These are phyloP conservation scores for Amphichorda felina DNA, from an alignment of 2,329 filamentous ascomycete genomes.

Conservation along the genomic window DNA sequence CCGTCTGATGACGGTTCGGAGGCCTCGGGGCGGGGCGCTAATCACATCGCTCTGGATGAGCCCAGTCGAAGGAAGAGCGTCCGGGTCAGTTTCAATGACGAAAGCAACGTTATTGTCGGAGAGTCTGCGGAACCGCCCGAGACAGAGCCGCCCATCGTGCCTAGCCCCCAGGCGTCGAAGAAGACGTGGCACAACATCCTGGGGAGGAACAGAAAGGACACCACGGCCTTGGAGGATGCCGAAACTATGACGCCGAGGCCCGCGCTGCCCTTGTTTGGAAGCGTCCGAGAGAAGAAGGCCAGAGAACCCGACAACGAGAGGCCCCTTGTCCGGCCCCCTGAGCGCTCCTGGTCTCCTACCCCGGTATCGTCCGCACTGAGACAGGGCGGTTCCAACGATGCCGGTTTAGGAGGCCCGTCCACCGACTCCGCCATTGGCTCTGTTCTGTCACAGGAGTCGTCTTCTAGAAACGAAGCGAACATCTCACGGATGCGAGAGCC, in stretches of 20 bases:
- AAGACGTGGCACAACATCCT: constrained; percentile 41
- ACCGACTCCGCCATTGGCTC: constrained; percentile 47
- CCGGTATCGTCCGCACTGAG: constrained; percentile 1
- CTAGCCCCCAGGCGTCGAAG: constrained; percentile 22
- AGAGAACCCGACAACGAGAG: constrained; percentile 39
- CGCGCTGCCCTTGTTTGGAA: constrained; percentile 63
- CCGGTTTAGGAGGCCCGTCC: constrained; percentile 32
- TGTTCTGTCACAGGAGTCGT: constrained; percentile 41
- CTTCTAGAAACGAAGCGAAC: constrained; percentile 40
- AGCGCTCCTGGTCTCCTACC: constrained; percentile 17
- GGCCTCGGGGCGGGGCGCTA: constrained; percentile 18
- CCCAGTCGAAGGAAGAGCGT: constrained; percentile 48
- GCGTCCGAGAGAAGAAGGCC: constrained; percentile 51
- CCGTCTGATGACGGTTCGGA: constrained; percentile 38
- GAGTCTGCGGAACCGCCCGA: constrained; percentile 27
- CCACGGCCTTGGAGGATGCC: constrained; percentile 40
- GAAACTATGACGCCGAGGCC: constrained; percentile 65
- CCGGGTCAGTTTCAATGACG: constrained; percentile 71
- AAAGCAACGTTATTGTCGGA: constrained; percentile 40
- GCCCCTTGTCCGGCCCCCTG: constrained; percentile 42
- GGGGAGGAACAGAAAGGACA: constrained; percentile 38
- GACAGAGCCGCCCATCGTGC: constrained; percentile 23
- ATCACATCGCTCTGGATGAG: constrained; percentile 22
- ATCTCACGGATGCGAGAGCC: constrained; percentile 50
- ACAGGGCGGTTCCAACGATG: neutral